Conservation (phyloP, 2,329 filamentous ascomycete species). For the Paecilomyces sp. region DNA sequence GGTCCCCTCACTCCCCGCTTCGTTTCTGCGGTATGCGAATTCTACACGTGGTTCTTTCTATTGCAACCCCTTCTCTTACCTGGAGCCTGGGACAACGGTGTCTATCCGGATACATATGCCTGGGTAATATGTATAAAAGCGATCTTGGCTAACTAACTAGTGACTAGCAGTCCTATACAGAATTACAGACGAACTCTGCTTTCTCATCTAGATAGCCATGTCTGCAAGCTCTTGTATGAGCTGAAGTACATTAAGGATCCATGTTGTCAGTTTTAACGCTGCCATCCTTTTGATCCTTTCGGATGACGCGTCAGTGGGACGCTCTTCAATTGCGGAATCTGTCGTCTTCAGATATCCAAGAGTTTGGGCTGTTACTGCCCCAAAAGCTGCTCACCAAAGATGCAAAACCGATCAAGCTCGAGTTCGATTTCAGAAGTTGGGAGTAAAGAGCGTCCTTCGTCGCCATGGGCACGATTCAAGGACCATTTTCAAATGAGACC, state of each 20-base stretch:
- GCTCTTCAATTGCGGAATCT: background rate
- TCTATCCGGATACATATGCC: background rate
- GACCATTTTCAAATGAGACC: constrained; percentile 27
- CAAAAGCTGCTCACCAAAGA: background rate
- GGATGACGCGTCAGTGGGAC: background rate
- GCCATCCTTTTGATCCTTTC: background rate
- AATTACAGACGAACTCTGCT: background rate
- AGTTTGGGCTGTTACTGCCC: background rate
- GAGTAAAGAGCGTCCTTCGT: constrained; percentile 1
- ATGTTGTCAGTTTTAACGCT: background rate
- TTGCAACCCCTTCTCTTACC: background rate
- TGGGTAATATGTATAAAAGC: background rate
- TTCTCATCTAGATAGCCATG: background rate
- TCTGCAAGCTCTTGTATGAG: background rate
- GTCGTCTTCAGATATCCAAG: background rate
- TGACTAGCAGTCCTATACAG: background rate
- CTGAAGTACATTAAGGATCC: background rate
- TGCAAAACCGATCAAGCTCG: background rate
- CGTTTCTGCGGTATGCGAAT: background rate
- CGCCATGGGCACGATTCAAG: constrained; percentile 13
- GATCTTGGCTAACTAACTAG: background rate
- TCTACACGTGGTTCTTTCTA: background rate
- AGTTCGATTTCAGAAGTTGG: background rate
- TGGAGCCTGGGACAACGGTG: background rate
- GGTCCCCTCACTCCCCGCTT: background rate